These are phyloP conservation scores for Ceratocystis eucalypticola DNA, from an alignment of 2,329 filamentous ascomycete genomes.

Conservation along the genomic window DNA sequence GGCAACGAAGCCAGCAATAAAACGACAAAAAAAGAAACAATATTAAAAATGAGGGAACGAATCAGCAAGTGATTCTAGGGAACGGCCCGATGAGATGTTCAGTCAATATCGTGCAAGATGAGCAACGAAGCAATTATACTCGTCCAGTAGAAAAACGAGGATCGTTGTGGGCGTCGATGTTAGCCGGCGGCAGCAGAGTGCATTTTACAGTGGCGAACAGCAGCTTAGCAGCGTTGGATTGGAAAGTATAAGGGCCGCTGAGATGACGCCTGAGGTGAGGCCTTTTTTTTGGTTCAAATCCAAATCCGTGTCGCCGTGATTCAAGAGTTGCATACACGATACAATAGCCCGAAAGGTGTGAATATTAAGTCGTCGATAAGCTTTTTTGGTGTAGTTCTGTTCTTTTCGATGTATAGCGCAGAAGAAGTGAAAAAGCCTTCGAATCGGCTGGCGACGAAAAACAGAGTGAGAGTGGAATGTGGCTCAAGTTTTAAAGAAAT, in stretches of 20 bases:
- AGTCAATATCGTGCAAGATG: neutral
- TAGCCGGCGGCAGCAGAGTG: neutral
- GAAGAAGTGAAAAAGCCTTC: neutral
- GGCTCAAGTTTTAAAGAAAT: neutral
- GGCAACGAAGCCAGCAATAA: neutral
- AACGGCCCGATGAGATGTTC: neutral
- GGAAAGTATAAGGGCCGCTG: neutral
- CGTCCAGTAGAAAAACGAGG: neutral
- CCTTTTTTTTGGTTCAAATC: neutral
- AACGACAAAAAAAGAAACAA: slow-evolving; percentile 13
- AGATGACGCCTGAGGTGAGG: neutral
- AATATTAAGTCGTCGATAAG: neutral
- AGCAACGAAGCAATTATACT: neutral
- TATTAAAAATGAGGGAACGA: slow-evolving; percentile 10
- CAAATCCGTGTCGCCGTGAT: neutral
- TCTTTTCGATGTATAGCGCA: neutral
- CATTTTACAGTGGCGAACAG: neutral
- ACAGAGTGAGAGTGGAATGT: neutral
- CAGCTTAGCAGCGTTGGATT: neutral
- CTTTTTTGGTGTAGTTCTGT: neutral
- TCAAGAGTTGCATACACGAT: neutral
- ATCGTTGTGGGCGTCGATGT: neutral
- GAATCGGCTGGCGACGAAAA: neutral
- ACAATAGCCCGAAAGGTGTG: neutral
- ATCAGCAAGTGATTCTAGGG: slow-evolving; percentile 14